Base-by-base conservation (phyloP, 106 monocot species). In the Allium cepa region DNA sequence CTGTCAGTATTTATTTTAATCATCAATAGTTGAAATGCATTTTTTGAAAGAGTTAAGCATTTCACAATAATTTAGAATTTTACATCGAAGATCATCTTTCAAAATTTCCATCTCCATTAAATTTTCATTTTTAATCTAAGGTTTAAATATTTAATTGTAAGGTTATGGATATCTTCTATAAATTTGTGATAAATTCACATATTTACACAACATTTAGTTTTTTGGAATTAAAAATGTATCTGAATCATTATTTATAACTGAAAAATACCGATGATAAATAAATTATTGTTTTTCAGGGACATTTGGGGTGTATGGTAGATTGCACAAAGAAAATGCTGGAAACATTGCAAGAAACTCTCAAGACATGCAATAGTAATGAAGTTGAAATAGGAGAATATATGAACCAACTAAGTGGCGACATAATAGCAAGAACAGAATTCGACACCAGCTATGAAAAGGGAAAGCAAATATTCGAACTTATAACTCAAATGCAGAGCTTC, bases 401-500 rank as follows among this genome's bases (percentile, higher is more conserved):
- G 79, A 87, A 84, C 11, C 69, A 64, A 47, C 79, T 99, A 26
- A 83, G 92, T 7, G 89, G 77, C 1, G 97, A 99, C 36, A 90
- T 99, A 45, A 89, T 99, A 15, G 69, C 89, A 0, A 70, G 87
- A 16, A 77, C 92, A 2, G 92, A 84, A 67, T 99, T 99, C 66
- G 92, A 82, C 18, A 82, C 76, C 28, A 99, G 84, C 81, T 99
- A 89, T 58, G 87, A 99, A 17, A 88, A 80, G 28, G 97, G 97
- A 4, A 80, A 75, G 70, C 68, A 73, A 63, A 87, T 99, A 8
- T 87, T 99, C 69, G 63, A 81, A 16, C 75, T 79, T 10, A 80
- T 99, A 26, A 81, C 79, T n/a, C 69, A 71, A 50, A 69, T 92
- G 65, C 88, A 99, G 68, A 47, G 66, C 52, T 79, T 92, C 72